Base-by-base conservation (phyloP, 2,329 filamentous ascomycete species). In the Corniculantispora saksenae region DNA sequence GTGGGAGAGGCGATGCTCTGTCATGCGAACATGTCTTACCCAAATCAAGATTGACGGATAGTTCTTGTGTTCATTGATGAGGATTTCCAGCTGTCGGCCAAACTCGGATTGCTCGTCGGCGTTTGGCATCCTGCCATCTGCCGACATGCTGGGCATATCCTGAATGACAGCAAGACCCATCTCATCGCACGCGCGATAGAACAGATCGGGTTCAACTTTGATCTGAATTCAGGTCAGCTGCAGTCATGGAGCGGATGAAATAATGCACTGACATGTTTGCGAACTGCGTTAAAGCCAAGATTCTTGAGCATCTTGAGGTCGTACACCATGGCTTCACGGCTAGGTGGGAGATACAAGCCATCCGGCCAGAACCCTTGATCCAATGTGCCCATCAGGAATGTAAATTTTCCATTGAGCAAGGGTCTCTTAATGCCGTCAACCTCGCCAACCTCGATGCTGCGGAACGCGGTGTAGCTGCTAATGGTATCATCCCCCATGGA, bases 361-460 rank as follows among this genome's bases (percentile, higher is more conserved):
- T 91, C 89, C 0, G 89, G 89, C 89, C 89, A 91, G 73, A 81
- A 91, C 0, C 89, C 89, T 69, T 92, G 89, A 65, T 92, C 89
- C 0, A 92, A 79, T 0, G 89, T 89, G 3, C 88, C 89, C 60
- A 91, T 89, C 50, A 85, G 80, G 73, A 91, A 92, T 15, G 86
- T 78, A 47, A 90, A 90, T 62, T 90, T 80, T n/a, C 87, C 88
- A 67, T 92, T 92, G 47, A 92, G 76, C 0, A 91, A 74, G 0
- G 88, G 88, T 0, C 89, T 83, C 64, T 84, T 78, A 1, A 89
- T 73, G 0, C 87, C 88, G 21, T 88, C 76, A 1, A 91, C 78
- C 0, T 78, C 75, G 1, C 84, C 88, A 8, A 78, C 78, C 0
- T 83, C 81, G 43, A 91, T 81, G 0, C 87, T 91, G 32, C 89